Base-by-base conservation (phyloP, 495 filamentous ascomycete species). In the Aspergillus biplanus region DNA sequence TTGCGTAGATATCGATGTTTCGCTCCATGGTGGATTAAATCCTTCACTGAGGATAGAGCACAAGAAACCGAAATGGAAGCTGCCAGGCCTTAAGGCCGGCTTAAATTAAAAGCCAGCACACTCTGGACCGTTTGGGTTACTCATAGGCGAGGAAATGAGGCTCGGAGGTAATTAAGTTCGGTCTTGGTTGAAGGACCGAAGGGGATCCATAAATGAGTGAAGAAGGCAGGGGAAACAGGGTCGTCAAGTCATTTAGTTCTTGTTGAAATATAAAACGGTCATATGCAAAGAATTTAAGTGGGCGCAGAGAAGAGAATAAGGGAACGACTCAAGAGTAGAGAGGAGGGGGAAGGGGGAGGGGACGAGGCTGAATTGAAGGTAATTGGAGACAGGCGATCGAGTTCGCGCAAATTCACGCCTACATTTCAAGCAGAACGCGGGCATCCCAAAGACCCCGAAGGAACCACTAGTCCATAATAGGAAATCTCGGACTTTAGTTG, bases 241-340 rank as follows among this genome's bases (percentile, higher is more conserved):
- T 73, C 75, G 72, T 80, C 65, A 79, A 73, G 72, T 75, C 77
- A 77, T 78, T 72, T 68, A 69, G 54, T 49, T 32, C 59, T 42
- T 50, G 56, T 55, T 49, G 18, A 44, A 32, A 33, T 6, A 52
- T 15, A 9, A 39, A 47, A 32, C 7, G 15, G 33, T 18, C 16
- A 18, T n/a, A 31, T 5, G 7, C 7, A 92, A 71, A 93, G 92
- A 61, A 76, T 64, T 79, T 88, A 69, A 94, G 91, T 76, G 55
- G 61, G 78, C 81, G 65, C 82, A 62, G 62, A 50, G 63, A 62
- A 65, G 44, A 44, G 53, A 59, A 57, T 34, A 78, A 79, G 63
- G 76, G 75, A 49, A 70, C 71, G 47, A 50, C n/a, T 50, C 16
- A 33, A 70, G 83, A 66, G 67, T 58, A 56, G 63, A 72, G 61